Evolutionary conservation across 2,329 filamentous ascomycete species (phyloP).

Genomic region (Aspergillus floridensis): DNA sequence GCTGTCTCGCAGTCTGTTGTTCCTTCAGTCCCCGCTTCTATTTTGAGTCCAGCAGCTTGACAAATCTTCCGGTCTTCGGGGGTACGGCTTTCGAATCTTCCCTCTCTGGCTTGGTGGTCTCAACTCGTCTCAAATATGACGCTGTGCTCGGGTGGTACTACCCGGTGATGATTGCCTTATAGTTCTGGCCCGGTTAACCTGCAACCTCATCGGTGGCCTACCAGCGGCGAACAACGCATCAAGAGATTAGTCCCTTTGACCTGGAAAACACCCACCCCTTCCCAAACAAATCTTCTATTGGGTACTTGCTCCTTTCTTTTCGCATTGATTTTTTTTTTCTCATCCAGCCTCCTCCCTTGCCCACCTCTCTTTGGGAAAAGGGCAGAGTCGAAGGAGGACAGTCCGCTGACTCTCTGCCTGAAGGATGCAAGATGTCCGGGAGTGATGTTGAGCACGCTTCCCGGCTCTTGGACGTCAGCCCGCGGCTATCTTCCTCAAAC

Average conservation of each 20-base stretch:
- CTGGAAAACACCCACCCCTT: conserved; percentile 21
- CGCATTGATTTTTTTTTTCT: neutral
- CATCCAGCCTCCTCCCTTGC: neutral
- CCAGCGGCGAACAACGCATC: conserved; percentile 41
- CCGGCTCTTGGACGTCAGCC: conserved; percentile 32
- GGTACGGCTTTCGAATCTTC: conserved; percentile 15
- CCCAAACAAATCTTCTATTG: conserved; percentile 27
- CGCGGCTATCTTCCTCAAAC: conserved; percentile 31
- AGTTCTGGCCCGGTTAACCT: conserved; percentile 36
- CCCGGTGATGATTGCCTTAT: conserved; percentile 38
- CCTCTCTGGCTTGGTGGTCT: conserved; percentile 17
- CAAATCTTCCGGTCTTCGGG: conserved; percentile 5
- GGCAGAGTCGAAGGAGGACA: neutral
- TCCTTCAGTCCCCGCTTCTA: neutral
- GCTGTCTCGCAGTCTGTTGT: neutral
- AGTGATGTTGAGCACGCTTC: conserved; percentile 42
- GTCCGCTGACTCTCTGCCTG: conserved; percentile 26
- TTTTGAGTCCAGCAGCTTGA: conserved; percentile 1
- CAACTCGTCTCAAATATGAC: conserved; percentile 34
- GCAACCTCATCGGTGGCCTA: conserved; percentile 36
- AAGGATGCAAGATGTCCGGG: conserved; percentile 45
- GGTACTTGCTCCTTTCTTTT: conserved; percentile 7
- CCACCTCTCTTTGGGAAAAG: neutral
- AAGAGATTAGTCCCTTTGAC: conserved; percentile 27
- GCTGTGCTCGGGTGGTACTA: conserved; percentile 36